Conservation (phyloP, 2,329 filamentous ascomycete species). For the Colletotrichum aenigma region DNA sequence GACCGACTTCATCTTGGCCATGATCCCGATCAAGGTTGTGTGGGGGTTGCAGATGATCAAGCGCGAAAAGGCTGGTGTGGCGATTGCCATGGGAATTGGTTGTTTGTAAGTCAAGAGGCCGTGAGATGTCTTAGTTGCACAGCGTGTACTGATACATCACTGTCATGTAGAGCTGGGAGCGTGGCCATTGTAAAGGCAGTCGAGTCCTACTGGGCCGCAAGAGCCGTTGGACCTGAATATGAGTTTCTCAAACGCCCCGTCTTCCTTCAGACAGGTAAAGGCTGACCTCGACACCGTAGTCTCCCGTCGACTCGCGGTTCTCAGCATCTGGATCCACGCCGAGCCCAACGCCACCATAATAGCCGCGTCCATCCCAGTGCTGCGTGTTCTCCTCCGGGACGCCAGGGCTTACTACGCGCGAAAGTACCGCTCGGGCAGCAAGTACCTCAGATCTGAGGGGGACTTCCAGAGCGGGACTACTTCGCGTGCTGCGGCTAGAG, state of each 20-base stretch:
- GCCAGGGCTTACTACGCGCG: neutral
- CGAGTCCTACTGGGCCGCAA: neutral
- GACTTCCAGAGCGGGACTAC: neutral
- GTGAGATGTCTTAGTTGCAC: too few relatives aligned
- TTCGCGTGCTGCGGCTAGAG: neutral
- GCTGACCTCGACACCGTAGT: neutral
- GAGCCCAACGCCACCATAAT: slow-evolving; percentile 30
- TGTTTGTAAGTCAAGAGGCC: slow-evolving; percentile 26
- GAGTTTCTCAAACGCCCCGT: neutral
- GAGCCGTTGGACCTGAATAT: neutral
- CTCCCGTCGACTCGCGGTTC: neutral
- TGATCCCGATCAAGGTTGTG: slow-evolving; percentile 31
- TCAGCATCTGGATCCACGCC: slow-evolving; percentile 28
- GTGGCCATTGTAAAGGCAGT: neutral
- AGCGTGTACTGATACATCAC: neutral
- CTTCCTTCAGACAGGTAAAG: neutral
- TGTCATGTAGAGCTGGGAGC: neutral
- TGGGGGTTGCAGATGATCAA: slow-evolving; percentile 31
- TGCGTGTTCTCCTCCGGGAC: slow-evolving; percentile 28
- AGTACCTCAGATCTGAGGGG: neutral
- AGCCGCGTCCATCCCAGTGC: slow-evolving; percentile 34
- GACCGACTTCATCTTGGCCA: slow-evolving; percentile 29
- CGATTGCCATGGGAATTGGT: slow-evolving; percentile 23
- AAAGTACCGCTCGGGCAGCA: neutral
- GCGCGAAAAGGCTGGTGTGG: slow-evolving; percentile 29